Evolutionary conservation across 441 rosid genomes (phyloP).

Genomic region (Populus trichocarpa): DNA sequence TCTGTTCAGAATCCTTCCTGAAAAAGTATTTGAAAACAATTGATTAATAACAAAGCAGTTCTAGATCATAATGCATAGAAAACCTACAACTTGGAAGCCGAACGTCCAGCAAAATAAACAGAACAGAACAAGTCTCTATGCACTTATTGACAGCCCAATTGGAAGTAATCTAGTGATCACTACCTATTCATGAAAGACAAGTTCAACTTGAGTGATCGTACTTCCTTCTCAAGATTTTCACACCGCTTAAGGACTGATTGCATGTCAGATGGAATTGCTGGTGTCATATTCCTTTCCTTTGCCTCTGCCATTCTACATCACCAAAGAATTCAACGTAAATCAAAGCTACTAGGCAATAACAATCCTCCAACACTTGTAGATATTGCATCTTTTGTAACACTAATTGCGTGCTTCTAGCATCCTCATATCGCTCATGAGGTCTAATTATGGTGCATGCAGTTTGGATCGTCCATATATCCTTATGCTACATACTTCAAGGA

Average conservation of each 20-base stretch:
- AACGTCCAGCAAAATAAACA: neutral
- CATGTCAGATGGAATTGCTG: slow-evolving; percentile 54
- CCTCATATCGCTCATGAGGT: neutral
- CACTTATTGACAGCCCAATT: neutral
- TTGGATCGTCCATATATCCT: neutral
- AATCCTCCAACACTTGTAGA: neutral
- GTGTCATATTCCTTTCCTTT: slow-evolving; percentile 55
- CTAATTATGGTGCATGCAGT: neutral
- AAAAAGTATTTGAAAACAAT: neutral
- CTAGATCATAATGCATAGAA: neutral
- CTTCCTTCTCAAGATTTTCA: slow-evolving; percentile 77
- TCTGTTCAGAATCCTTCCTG: slow-evolving; percentile 85
- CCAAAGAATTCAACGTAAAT: neutral
- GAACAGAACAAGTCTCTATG: neutral
- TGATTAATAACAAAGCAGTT: neutral
- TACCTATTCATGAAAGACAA: slow-evolving; percentile 78
- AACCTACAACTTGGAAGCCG: neutral
- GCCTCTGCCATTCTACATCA: slow-evolving; percentile 76
- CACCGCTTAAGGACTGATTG: slow-evolving; percentile 56
- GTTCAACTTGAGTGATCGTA: slow-evolving; percentile 68
- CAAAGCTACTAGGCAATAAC: neutral
- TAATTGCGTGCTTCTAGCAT: neutral
- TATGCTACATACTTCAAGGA: neutral
- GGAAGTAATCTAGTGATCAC: neutral
- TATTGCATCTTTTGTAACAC: too few relatives aligned